Percentiles rank a stretch among this genome's conserved stretches.
Conservation (phyloP, 2,329 filamentous ascomycete species). For the Aspergillus quadrilineatus region DNA sequence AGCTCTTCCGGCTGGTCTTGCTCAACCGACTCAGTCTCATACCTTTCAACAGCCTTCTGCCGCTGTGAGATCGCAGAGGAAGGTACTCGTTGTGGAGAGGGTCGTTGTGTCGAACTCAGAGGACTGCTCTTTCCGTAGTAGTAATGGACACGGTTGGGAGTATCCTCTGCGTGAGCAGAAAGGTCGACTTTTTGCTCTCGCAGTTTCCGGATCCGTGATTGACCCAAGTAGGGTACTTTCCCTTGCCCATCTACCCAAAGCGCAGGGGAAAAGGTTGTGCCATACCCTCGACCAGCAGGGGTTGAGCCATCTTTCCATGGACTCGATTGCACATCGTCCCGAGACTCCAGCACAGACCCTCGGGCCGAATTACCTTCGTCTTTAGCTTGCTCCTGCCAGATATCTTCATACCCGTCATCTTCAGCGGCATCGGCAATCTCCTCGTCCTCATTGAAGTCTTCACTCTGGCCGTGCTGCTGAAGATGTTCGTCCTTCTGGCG, state of each 20-base stretch:
- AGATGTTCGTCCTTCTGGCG: background rate
- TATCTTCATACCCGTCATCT: slow-evolving; percentile 45
- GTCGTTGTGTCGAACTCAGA: background rate
- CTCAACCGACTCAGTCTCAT: background rate
- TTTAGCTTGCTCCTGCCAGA: slow-evolving; percentile 49
- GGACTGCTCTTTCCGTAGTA: slow-evolving; percentile 25
- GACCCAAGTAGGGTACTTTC: slow-evolving; percentile 30
- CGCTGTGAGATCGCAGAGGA: slow-evolving; percentile 15
- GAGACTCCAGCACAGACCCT: slow-evolving; percentile 15
- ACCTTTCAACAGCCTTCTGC: slow-evolving; percentile 9
- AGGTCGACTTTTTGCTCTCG: slow-evolving; percentile 39
- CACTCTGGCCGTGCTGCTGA: background rate
- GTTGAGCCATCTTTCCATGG: slow-evolving; percentile 33
- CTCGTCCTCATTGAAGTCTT: background rate
- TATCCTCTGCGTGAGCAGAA: slow-evolving; percentile 32
- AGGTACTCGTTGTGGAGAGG: background rate
- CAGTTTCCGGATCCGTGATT: slow-evolving; percentile 34
- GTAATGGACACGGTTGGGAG: slow-evolving; percentile 38
- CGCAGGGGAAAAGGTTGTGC: slow-evolving; percentile 28
- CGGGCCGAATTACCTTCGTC: slow-evolving; percentile 33
- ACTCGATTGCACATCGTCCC: slow-evolving; percentile 29
- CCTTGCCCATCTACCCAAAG: slow-evolving; percentile 31
- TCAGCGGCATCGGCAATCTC: slow-evolving; percentile 2
- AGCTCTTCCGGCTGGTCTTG: background rate
- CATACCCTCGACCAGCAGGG: slow-evolving; percentile 23